These are phyloP conservation scores for Candida sp. DNA, from an alignment of 1,139 yeast species.

Conservation along the genomic window DNA sequence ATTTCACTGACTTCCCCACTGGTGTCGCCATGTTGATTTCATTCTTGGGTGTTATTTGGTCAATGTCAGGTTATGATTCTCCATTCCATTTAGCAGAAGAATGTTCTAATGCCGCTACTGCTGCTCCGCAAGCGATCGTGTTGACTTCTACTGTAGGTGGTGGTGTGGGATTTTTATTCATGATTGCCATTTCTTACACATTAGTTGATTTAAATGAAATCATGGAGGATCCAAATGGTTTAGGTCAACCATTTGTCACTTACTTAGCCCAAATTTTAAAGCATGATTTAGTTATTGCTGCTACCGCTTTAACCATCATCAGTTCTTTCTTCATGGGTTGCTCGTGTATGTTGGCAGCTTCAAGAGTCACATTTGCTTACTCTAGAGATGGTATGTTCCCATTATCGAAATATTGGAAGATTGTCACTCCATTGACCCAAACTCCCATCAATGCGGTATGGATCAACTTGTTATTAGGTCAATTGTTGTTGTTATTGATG, in stretches of 20 bases:
- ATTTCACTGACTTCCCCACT: constrained; percentile 65
- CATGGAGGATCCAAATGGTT: constrained; percentile 44
- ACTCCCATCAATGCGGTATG: constrained; percentile 74
- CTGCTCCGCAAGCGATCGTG: constrained; percentile 67
- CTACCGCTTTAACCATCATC: constrained; percentile 58
- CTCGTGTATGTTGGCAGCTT: constrained; percentile 69
- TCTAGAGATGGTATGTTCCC: constrained; percentile 74
- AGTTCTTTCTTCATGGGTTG: constrained; percentile 67
- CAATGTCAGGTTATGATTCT: constrained; percentile 74
- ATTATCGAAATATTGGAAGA: constrained; percentile 47
- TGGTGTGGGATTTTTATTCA: constrained; percentile 56
- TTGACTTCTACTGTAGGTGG: constrained; percentile 65
- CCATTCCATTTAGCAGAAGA: constrained; percentile 76
- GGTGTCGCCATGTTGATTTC: constrained; percentile 62
- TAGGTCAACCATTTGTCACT: constrained; percentile 68
- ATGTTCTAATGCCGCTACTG: constrained; percentile 60
- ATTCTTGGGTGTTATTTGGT: constrained; percentile 69
- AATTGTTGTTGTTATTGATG: constrained; percentile 52
- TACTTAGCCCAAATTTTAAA: constrained; percentile 52
- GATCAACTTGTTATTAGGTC: constrained; percentile 58
- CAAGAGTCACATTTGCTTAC: constrained; percentile 67
- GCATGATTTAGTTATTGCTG: constrained; percentile 43
- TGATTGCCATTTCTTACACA: constrained; percentile 66
- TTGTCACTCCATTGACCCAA: constrained; percentile 51
- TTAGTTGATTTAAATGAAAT: constrained; percentile 51